A percentile compares a stretch with the other conserved stretches of the same genome.
Evolutionary conservation across 306 rosid genomes (phyloP).

Genomic region (Sindora glabra): DNA sequence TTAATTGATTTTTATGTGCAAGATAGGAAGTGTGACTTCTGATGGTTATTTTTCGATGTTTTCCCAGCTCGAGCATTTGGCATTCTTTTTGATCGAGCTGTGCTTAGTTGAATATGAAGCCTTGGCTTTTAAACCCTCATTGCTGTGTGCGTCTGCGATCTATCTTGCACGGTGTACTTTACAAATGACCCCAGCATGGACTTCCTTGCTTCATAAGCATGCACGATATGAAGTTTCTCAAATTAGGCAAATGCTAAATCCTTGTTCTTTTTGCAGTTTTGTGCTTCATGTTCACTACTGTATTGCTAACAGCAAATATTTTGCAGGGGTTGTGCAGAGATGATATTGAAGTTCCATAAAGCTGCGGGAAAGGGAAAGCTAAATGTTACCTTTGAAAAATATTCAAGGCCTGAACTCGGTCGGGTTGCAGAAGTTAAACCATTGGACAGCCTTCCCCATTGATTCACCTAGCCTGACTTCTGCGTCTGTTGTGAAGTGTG

Average conservation of each 20-base stretch:
- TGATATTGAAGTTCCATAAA: conserved; percentile 64
- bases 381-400: conserved; percentile 60
- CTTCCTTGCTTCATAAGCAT: conserved; percentile 62
- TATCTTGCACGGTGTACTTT: conserved; percentile 76
- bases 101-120: conserved; percentile 56
- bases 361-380: conserved; percentile 53
- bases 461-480: conserved; percentile 15
- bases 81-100: conserved; percentile 5
- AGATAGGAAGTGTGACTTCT: conserved; percentile 7
- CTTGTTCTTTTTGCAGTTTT: neutral
- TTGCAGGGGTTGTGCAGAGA: conserved; percentile 60
- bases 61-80: conserved; percentile 65
- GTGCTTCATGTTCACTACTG: neutral
- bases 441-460: conserved; percentile 54
- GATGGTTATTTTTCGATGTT: conserved; percentile 7
- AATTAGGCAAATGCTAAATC: conserved; percentile 47
- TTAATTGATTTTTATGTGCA: neutral
- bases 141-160: conserved; percentile 85
- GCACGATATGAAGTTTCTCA: conserved; percentile 59
- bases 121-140: conserved; percentile 64
- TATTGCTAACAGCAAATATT: conserved; percentile 3
- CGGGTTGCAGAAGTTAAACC: conserved; percentile 55
- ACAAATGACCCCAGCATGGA: conserved; percentile 63
- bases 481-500: neutral
- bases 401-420: conserved; percentile 39